Evolutionary conservation across 2,329 filamentous ascomycete genomes (phyloP), one percentile per base, ranked within the genome.

Genomic region (Iodosphaeria phyllophila): DNA sequence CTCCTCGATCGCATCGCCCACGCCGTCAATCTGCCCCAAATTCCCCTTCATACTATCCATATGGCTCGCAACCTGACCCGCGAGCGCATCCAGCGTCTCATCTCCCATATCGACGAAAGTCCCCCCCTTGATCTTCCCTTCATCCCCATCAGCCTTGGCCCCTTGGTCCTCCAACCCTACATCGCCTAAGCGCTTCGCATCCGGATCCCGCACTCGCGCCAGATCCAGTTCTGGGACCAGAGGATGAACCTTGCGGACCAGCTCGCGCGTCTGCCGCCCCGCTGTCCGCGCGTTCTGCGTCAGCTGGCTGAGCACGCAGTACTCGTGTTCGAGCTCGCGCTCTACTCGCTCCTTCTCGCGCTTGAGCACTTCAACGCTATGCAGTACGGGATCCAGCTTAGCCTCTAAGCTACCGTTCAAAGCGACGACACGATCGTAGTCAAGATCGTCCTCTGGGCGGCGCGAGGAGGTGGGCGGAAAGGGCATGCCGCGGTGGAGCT

Each of bases 401-500:
- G 50, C 51, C 40, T 75, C 64, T 14, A 74, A 44, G 6, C 46
- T 46, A 28, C 55, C 49, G 32, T 65, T 65, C n/a, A 60, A 60
- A 36, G 71, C 63, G 6, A 74, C 50, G 9, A 72, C 60, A 35
- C 58, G 63, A 40, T 79, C 73, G 33, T 72, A 72, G 37, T 75
- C 61, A 23, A 80, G 64, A 39, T 74, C 68, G 15, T 58, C 52
- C 22, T 61, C 63, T n/a, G n/a, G n/a, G 24, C 65, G 56, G 10
- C 56, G 51, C 13, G 38, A 39, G n/a, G 39, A 44, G 11, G 39
- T 40, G 16, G 65, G 67, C 1, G 74, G 74, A 39, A 80, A 77
- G n/a, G 71, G 71, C 25, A 76, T 53, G 8, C 64, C 66, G 17
- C 58, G 60, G 10, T 54, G 46, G 5, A 79, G 48, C 38, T 71